Percentiles rank a stretch among this genome's conserved stretches.
phyloP scores from a whole-genome alignment of 345 rosid genomes.

The Eucalyptus fibrosa region DNA sequence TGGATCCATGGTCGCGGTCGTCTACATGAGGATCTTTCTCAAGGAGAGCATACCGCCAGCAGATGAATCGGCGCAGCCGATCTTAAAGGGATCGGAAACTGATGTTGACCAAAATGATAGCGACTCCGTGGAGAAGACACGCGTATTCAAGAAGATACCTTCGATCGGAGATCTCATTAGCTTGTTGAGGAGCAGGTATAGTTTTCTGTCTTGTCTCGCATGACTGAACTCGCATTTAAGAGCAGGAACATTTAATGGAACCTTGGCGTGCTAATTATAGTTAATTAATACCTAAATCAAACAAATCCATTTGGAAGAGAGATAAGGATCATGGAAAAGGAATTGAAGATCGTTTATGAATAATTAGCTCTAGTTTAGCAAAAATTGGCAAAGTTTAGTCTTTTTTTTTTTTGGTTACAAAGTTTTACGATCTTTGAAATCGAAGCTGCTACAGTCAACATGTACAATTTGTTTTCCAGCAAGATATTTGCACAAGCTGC shows the following conservation, averaged over 20 bases:
- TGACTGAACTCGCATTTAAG: neutral
- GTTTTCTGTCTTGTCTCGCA: neutral
- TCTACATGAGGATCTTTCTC: constrained; percentile 80
- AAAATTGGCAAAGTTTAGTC: neutral
- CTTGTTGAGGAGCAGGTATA: constrained; percentile 52
- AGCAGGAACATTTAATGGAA: neutral
- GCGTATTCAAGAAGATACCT: constrained; percentile 36
- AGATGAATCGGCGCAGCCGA: constrained; percentile 24
- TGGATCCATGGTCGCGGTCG: constrained; percentile 34
- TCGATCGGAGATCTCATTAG: constrained; percentile 30
- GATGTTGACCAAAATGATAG: neutral
- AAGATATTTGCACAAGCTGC: constrained; percentile 54
- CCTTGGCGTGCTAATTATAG: neutral
- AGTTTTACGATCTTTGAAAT: neutral
- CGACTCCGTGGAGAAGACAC: neutral
- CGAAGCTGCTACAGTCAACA: neutral
- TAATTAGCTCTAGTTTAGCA: neutral
- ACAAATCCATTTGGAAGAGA: neutral
- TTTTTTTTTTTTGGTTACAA: neutral
- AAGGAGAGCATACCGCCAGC: constrained; percentile 20
- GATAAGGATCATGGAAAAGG: neutral
- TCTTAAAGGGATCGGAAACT: constrained; percentile 13
- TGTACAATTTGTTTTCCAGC: constrained; percentile 19
- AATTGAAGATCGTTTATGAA: neutral
- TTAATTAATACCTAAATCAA: neutral